Base-by-base conservation (phyloP, 78 protist genomes). In the Cyanophora paradoxa region DNA sequence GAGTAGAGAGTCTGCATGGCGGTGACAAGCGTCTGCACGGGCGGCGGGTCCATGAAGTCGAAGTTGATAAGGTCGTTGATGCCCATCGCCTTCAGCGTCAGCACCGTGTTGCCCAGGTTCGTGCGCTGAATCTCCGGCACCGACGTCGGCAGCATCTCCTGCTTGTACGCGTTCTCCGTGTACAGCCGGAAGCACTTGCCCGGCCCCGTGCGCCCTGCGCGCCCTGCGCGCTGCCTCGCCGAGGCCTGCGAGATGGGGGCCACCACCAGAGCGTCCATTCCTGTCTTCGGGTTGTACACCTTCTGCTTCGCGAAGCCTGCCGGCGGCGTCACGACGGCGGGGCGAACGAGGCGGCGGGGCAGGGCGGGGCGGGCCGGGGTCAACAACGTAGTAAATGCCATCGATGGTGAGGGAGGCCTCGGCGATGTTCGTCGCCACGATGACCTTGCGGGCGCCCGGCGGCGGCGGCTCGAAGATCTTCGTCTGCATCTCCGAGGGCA, bases 111-210 rank as follows among this genome's bases (percentile, higher is more conserved):
- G 48, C 91, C 90, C 81, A 98, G 85, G 85, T 98, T 96, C 31
- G 99, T 92, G 34, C 99, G 86, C 79, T 98, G 99, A 62, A 98
- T 96, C 58, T 98, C 99, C 22, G 99, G 99, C 26, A 95, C 92
- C 2, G 74, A 48, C 74, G 36, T 68, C 37, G 57, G 39, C 74
- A 68, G 28, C 98, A 97, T 92, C 63, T 97, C 99, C 44, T 85
- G 82, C 36, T 89, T 76, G 92, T 64, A 98, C 3, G 98, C 97
- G 2, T 52, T 22, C 72, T 95, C 99, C 3, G 99, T 98, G 95
- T 97, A 98, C 48, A 98, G 81, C 2, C 99, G 94, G 74, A 81
- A 94, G 36, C 37, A 11, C 72, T 93, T 89, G 48, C 99, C 99
- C 1, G 99, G 99, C 3, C 97, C 98, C 1, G 97, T 93, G 36